Percentiles rank a stretch among this genome's conserved stretches.
phyloP scores from a whole-genome alignment of 2,329 filamentous ascomycete species.

The Ascochyta clinopodiicola region DNA sequence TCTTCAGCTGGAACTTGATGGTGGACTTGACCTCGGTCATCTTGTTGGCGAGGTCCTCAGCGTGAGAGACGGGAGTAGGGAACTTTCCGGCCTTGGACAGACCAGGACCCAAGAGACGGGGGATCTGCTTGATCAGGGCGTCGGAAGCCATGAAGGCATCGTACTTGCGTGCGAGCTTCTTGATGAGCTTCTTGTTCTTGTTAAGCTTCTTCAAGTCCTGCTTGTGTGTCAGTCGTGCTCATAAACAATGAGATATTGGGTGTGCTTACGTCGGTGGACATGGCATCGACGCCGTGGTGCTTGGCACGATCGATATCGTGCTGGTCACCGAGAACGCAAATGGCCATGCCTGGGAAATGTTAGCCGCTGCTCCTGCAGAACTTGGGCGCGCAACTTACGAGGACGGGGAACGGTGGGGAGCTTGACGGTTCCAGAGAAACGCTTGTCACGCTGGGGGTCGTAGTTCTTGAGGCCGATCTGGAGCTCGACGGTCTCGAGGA shows the following conservation, averaged over 20 bases:
- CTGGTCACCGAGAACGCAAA: slow-evolving; percentile 84
- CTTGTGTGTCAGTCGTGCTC: slow-evolving; percentile 9
- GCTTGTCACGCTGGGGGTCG: slow-evolving; percentile 99
- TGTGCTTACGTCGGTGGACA: slow-evolving; percentile 76
- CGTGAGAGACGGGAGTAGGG: slow-evolving; percentile 97
- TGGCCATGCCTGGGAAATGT: slow-evolving; percentile 32
- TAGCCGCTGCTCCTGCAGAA: slow-evolving; percentile 4
- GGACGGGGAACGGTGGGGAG: slow-evolving; percentile 88
- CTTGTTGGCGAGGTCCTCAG: slow-evolving; percentile 91
- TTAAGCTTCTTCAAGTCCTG: slow-evolving; percentile 99
- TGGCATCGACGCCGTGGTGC: slow-evolving; percentile 97
- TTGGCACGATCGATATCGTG: slow-evolving; percentile 99
- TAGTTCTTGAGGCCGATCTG: slow-evolving; percentile 58
- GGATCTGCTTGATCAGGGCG: slow-evolving; percentile 98
- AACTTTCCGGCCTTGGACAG: slow-evolving; percentile 87
- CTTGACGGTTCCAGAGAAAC: slow-evolving; percentile 99
- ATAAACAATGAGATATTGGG: neutral
- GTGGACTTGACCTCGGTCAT: slow-evolving; percentile 99
- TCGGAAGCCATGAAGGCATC: slow-evolving; percentile 99
- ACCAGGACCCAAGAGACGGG: slow-evolving; percentile 89
- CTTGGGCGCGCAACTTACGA: slow-evolving; percentile 25
- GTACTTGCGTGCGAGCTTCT: slow-evolving; percentile 99
- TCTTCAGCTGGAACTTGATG: slow-evolving; percentile 99
- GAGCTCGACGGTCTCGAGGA: slow-evolving; percentile 89
- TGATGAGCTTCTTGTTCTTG: slow-evolving; percentile 99